phyloP scores from a whole-genome alignment of 2,329 filamentous ascomycete genomes.

The Phoma sp. region DNA sequence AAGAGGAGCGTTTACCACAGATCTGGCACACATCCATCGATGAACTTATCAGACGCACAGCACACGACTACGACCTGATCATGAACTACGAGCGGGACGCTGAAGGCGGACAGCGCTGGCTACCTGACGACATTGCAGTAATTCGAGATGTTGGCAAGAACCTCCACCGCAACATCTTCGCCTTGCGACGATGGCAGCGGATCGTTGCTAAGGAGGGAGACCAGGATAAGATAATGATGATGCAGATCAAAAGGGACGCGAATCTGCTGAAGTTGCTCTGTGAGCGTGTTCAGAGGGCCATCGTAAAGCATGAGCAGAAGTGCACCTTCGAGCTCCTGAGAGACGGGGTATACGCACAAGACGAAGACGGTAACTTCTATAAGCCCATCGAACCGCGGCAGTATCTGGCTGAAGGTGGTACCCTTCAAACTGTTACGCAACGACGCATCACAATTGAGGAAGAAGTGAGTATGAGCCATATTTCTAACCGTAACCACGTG shows the following conservation, averaged over 20 bases:
- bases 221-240: constrained; percentile 7
- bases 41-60: constrained; percentile 23
- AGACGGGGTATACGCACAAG: constrained; percentile 6
- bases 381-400: constrained; percentile 3
- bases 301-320: constrained; percentile 13
- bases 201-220: constrained; percentile 3
- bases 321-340: constrained; percentile 9
- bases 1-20: constrained; percentile 3
- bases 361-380: constrained; percentile 14
- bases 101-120: constrained; percentile 28
- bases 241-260: constrained; percentile 4
- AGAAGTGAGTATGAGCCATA: neutral
- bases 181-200: constrained; percentile 12
- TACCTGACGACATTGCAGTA: constrained; percentile 11
- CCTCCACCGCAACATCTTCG: constrained; percentile 18
- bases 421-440: neutral
- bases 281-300: constrained; percentile 11
- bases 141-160: constrained; percentile 20
- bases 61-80: constrained; percentile 30
- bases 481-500: neutral
- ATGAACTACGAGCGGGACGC: constrained; percentile 24
- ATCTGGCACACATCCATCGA: constrained; percentile 19
- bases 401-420: neutral
- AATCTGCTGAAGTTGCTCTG: constrained; percentile 9
- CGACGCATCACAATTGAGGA: neutral